phyloP scores from a whole-genome alignment of 2,329 filamentous ascomycete genomes.

The Trichophyton simii region DNA sequence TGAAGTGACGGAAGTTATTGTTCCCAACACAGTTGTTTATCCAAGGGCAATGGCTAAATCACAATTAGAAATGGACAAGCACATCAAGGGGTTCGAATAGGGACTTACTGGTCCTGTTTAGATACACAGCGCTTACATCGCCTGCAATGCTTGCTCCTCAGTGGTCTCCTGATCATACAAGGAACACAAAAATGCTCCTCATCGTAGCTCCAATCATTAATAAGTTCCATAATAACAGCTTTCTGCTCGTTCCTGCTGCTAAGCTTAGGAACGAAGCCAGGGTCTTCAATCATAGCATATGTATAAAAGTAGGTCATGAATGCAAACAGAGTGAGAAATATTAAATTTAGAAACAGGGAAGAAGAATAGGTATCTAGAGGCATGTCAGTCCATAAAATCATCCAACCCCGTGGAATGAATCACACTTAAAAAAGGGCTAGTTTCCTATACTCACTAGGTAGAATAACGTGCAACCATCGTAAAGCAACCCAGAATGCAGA shows the following conservation, averaged over 20 bases:
- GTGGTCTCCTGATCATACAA: constrained; percentile 86
- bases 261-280: constrained; percentile 84
- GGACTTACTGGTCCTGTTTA: constrained; percentile 83
- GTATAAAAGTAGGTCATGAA: constrained; percentile 77
- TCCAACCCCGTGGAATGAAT: background rate
- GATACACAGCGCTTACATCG: constrained; percentile 85
- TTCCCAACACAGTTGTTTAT: constrained; percentile 91
- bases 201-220: constrained; percentile 79
- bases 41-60: constrained; percentile 88
- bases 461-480: constrained; percentile 60
- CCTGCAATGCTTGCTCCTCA: constrained; percentile 92
- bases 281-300: constrained; percentile 74
- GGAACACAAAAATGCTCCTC: constrained; percentile 86
- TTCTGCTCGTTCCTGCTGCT: constrained; percentile 83
- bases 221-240: constrained; percentile 72
- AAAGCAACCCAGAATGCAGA: constrained; percentile 70
- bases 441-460: constrained; percentile 47
- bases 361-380: constrained; percentile 49
- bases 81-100: background rate
- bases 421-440: background rate
- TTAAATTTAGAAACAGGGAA: constrained; percentile 64
- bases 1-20: constrained; percentile 94
- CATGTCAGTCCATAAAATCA: constrained; percentile 20
- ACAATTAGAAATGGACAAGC: constrained; percentile 7
- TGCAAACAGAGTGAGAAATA: constrained; percentile 52